Conservation (phyloP, 345 rosid genomes). For the Citrus hindsii region DNA sequence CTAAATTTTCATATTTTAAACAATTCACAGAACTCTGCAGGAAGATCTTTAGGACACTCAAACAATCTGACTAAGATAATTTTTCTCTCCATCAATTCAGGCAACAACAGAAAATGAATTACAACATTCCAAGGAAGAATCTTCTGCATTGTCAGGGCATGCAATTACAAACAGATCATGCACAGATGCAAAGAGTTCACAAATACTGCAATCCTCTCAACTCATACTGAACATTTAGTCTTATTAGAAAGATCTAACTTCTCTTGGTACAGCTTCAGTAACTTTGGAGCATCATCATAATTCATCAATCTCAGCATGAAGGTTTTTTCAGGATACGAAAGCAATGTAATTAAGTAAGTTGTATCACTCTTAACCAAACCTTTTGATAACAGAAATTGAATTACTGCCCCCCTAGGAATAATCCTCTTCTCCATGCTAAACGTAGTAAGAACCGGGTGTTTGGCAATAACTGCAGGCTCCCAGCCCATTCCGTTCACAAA, state of each 20-base stretch:
- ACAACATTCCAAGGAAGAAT: no score
- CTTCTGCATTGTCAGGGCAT: no score
- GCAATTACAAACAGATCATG: no score
- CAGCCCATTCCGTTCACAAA: conserved; percentile 5
- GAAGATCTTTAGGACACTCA: not conserved
- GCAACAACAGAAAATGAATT: no score
- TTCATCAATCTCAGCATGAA: conserved; percentile 22
- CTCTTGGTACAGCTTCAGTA: conserved; percentile 20
- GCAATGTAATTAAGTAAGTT: not conserved
- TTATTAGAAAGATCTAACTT: not conserved
- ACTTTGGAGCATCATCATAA: not conserved
- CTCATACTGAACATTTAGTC: not conserved
- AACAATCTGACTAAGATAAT: not conserved
- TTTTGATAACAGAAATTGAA: conserved; percentile 14
- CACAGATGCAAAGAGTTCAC: not conserved
- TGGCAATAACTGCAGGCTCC: conserved; percentile 11
- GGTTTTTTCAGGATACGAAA: not conserved
- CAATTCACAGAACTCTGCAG: not conserved
- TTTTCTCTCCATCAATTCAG: no score
- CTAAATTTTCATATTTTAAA: not conserved
- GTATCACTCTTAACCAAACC: conserved; percentile 22
- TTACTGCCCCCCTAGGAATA: conserved; percentile 31
- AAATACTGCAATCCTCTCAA: not conserved
- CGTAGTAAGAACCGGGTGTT: not conserved
- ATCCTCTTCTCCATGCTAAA: conserved; percentile 28